A percentile compares a stretch with the other conserved stretches of the same genome.
phyloP scores from a whole-genome alignment of 2,329 filamentous ascomycete species.

The Diplodia sapinea region DNA sequence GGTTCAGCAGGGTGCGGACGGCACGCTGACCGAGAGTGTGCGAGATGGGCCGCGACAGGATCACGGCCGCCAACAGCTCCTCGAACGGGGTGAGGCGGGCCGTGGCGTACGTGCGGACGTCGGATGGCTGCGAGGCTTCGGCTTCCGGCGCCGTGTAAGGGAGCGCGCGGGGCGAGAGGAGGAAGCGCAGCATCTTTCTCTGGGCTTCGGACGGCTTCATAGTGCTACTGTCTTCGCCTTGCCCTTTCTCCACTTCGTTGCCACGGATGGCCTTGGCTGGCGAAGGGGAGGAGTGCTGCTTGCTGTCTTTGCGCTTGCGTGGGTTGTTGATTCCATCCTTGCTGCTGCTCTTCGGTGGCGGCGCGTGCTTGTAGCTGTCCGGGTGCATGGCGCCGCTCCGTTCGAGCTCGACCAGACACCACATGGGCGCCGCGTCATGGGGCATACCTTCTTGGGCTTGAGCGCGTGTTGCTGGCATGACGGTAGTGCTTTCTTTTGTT shows the following conservation, averaged over 20 bases:
- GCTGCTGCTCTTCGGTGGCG: slow-evolving; percentile 1
- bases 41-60: slow-evolving; percentile 53
- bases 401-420: slow-evolving; percentile 22
- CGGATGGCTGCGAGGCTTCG: background rate
- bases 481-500: background rate
- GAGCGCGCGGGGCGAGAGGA: slow-evolving; percentile 2
- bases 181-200: slow-evolving; percentile 2
- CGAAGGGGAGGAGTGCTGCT: background rate
- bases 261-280: slow-evolving; percentile 6
- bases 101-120: slow-evolving; percentile 25
- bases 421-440: background rate
- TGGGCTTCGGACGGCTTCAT: background rate
- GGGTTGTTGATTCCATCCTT: background rate
- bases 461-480: slow-evolving; percentile 9
- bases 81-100: slow-evolving; percentile 50
- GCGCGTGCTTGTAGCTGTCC: slow-evolving; percentile 2
- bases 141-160: background rate
- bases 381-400: slow-evolving; percentile 12
- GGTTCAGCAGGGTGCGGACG: slow-evolving; percentile 53
- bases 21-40: slow-evolving; percentile 53
- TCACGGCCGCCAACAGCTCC: slow-evolving; percentile 52
- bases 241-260: background rate
- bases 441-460: background rate
- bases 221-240: background rate
- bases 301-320: slow-evolving; percentile 15